These are phyloP conservation scores for Salix koriyanagi DNA, from an alignment of 345 rosid genomes.

Conservation along the genomic window DNA sequence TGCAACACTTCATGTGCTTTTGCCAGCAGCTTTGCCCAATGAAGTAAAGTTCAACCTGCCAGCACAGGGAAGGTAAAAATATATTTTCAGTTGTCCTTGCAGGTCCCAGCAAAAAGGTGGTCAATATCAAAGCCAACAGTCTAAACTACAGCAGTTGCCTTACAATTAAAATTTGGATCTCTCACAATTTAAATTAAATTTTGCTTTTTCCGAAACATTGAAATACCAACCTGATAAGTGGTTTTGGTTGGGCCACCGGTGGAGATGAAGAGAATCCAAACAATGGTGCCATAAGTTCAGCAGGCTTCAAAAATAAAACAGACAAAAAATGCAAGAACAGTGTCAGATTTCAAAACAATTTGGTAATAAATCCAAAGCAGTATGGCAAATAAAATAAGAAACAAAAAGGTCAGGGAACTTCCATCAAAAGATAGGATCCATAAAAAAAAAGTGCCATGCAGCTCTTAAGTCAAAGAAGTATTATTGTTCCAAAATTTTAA, in stretches of 20 bases:
- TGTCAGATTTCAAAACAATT: neutral
- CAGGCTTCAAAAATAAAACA: slow-evolving; percentile 40
- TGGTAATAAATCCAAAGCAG: neutral
- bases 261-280: slow-evolving; percentile 31
- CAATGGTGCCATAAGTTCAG: slow-evolving; percentile 43
- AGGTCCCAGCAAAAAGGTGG: neutral
- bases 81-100: too few relatives aligned
- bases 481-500: too few relatives aligned
- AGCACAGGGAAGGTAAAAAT: neutral
- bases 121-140: neutral
- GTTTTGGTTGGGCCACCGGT: slow-evolving; percentile 52
- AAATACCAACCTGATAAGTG: slow-evolving; percentile 56
- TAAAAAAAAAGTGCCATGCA: neutral
- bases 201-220: neutral
- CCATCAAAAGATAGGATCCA: neutral
- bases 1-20: slow-evolving; percentile 22
- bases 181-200: neutral
- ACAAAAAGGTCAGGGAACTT: neutral
- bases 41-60: slow-evolving; percentile 82
- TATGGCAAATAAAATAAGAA: too few relatives aligned
- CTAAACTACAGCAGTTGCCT: too few relatives aligned
- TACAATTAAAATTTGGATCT: neutral
- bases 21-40: slow-evolving; percentile 50
- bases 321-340: neutral
- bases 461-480: neutral